Evolutionary conservation across 257 asterid species (phyloP), one percentile per base, ranked within the genome.

Genomic region (Catharanthus roseus): DNA sequence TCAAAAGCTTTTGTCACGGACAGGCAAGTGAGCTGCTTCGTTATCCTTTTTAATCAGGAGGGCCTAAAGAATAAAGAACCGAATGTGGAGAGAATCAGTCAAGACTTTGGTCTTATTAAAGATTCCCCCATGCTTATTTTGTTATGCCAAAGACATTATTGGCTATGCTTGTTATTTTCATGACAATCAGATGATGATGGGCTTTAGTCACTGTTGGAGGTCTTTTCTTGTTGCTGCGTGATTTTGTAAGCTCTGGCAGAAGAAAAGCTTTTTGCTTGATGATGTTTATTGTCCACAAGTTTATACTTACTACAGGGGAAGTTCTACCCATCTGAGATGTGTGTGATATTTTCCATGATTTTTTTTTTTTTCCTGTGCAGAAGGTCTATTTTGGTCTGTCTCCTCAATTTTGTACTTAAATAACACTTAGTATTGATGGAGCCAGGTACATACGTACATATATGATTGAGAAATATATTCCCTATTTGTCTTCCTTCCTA

Each of bases 1-100:
- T 63, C 96, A 89, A 77, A 89, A 80, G 84, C 90, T 95, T 62
- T 74, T 91, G 50, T 61, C 87, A 26, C 67, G 36, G 64, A 75
- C 79, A 62, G 67, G 47, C 67, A 62, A 62, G 47, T 62, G n/a
- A 62, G 19, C 26, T 15, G 19, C 26, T 15, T 62, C 41, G 29
- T 41, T 6, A 62, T 10, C 67, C 29, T 11, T 7, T 36, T 75
- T n/a, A n/a, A n/a, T 73, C 86, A 50, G 79, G 74, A 79, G 85
- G 77, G 65, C 73, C 84, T 26, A 85, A 77, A 39, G 77, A 82
- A 81, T 57, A 38, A 39, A 36, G 19, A 1, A 7, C 57, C 28
- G 1, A 34, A 6, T 10, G 34, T 41, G 45, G 19, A 18, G 1
- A n/a, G 24, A 26, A 47, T 29, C 10, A 12, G 15, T 2, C 29